Evolutionary conservation across 2,329 filamentous ascomycete species (phyloP).

Genomic region (Clonostachys chloroleuca): DNA sequence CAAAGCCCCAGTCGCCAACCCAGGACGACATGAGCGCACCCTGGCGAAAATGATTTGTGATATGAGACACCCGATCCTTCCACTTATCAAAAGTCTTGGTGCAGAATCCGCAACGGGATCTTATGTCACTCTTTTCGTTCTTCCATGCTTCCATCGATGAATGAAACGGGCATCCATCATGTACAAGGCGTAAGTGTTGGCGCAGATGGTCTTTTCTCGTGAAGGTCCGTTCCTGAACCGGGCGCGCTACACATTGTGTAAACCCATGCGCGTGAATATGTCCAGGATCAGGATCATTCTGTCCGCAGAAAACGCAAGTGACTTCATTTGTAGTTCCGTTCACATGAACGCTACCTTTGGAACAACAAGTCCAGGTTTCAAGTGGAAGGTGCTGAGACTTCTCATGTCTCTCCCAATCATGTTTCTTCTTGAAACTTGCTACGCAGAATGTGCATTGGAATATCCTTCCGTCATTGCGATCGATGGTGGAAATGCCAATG

Average conservation of each 20-base stretch:
- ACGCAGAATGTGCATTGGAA: not conserved
- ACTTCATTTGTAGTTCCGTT: not conserved
- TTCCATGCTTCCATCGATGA: not conserved
- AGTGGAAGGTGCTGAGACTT: not conserved
- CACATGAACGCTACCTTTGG: not conserved
- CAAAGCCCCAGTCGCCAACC: not conserved
- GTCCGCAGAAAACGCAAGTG: not conserved
- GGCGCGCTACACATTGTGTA: not conserved
- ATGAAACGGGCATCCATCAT: not conserved
- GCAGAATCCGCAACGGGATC: not conserved
- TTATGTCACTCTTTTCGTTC: not conserved
- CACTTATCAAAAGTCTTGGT: not conserved
- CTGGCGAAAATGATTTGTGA: not conserved
- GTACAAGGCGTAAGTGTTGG: not conserved
- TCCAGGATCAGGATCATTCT: not conserved
- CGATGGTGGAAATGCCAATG: not conserved
- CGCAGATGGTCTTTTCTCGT: not conserved
- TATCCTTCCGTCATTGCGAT: not conserved
- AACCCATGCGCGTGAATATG: not conserved
- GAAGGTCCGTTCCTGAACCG: not conserved
- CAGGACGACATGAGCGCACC: not conserved
- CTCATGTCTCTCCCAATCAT: not conserved
- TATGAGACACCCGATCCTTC: not conserved
- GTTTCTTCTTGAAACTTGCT: not conserved
- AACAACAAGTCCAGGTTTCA: not conserved